A percentile compares a stretch with the other conserved stretches of the same genome.
Conservation (phyloP, 352 stramenopile genomes). For the Pilasporangium apinafurcum region DNA sequence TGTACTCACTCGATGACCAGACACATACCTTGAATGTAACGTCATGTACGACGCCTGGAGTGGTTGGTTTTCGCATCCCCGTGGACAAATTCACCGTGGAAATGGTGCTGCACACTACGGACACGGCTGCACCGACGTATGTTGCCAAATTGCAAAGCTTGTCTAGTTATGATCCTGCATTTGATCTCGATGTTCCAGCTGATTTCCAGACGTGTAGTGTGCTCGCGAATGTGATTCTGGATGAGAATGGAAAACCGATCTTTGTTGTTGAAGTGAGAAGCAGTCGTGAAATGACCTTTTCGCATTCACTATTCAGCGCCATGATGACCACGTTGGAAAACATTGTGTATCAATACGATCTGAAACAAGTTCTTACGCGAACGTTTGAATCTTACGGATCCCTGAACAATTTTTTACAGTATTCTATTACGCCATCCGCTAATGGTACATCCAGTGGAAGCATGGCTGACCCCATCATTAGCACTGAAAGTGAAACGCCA, state of each 20-base stretch:
- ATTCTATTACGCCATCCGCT: slow-evolving; percentile 17
- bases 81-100: slow-evolving; percentile 44
- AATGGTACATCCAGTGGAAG: too few relatives aligned
- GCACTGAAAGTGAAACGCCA: too few relatives aligned
- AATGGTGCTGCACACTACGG: slow-evolving; percentile 24
- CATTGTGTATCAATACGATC: slow-evolving; percentile 55
- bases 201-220: slow-evolving; percentile 16
- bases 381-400: slow-evolving; percentile 18
- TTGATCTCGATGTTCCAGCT: slow-evolving; percentile 36
- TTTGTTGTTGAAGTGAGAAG: slow-evolving; percentile 60
- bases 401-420: slow-evolving; percentile 30
- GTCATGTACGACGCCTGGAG: slow-evolving; percentile 32
- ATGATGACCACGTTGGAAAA: slow-evolving; percentile 60
- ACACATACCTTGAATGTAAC: slow-evolving; percentile 32
- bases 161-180: slow-evolving; percentile 23
- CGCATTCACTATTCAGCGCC: slow-evolving; percentile 44
- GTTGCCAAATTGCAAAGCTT: slow-evolving; percentile 35
- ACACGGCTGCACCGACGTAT: slow-evolving; percentile 18
- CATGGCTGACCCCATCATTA: slow-evolving; percentile 4
- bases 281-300: slow-evolving; percentile 28
- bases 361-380: slow-evolving; percentile 29
- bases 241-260: slow-evolving; percentile 37
- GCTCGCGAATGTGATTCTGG: slow-evolving; percentile 27
- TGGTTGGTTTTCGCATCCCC: slow-evolving; percentile 41
- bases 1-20: slow-evolving; percentile 46